Percentiles rank a stretch among this genome's conserved stretches.
phyloP scores from a whole-genome alignment of 441 rosid genomes.

The Omphalea diandra region DNA sequence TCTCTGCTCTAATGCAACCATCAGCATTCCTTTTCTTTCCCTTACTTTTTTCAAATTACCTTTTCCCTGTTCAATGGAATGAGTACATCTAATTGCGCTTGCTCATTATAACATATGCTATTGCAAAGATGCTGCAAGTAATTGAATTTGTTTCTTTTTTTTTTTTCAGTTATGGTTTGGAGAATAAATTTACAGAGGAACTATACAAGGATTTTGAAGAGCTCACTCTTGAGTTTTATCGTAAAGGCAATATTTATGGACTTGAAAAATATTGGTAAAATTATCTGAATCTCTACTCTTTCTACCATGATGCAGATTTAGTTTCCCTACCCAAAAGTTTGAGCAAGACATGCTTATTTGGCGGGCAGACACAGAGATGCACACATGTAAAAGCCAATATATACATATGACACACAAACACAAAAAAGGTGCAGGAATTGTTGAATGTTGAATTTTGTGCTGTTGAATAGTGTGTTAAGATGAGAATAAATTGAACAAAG shows the following conservation, averaged over 20 bases:
- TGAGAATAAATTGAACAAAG: neutral
- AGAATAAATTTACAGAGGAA: conserved; percentile 69
- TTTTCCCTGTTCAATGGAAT: neutral
- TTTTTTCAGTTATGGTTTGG: conserved; percentile 93
- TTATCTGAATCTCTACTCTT: conserved; percentile 1
- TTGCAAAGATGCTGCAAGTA: neutral
- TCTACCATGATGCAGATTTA: conserved; percentile 5
- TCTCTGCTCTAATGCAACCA: neutral
- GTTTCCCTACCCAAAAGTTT: conserved; percentile 1
- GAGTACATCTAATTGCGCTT: neutral
- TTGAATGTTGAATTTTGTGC: neutral
- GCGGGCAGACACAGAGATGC: neutral
- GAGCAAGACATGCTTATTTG: neutral
- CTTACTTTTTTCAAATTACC: neutral
- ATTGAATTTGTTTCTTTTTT: conserved; percentile 3
- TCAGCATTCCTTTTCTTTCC: neutral
- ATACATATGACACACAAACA: neutral
- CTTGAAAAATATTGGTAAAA: conserved; percentile 94
- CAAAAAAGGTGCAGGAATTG: neutral
- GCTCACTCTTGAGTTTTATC: conserved; percentile 76
- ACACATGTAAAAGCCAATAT: too few species aligned
- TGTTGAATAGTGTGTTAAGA: neutral
- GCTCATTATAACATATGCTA: neutral
- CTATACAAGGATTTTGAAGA: conserved; percentile 84
- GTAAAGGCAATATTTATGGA: conserved; percentile 80